Base-by-base conservation (phyloP, 2,329 filamentous ascomycete genomes). In the Colletotrichum sp. region DNA sequence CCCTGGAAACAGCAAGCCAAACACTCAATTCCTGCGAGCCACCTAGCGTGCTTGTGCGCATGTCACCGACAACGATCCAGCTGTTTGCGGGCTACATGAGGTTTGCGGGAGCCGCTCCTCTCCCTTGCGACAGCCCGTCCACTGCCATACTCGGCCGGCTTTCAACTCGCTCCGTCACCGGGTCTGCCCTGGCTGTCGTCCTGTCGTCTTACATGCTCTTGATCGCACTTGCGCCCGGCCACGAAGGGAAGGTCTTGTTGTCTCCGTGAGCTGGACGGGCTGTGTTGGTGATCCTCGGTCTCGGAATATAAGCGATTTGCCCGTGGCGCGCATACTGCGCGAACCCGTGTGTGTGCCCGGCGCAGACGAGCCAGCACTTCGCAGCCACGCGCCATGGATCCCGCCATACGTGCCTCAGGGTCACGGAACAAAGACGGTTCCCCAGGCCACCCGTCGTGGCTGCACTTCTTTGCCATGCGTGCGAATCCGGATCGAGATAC, bases 401-500 rank as follows among this genome's bases (percentile, higher is more conserved):
- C 34, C 55, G 44, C 69, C 69, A 57, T 30, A 55, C 32, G 64
- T 72, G 70, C 64, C 73, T 64, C 64, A 68, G n/a, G 44, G 30
- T 34, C n/a, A 65, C 70, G 63, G 44, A 66, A 73, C 69, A 75
- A 73, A 73, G 70, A 39, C 39, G 57, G 70, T 73, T 36, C 48
- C 70, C 73, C 55, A 67, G 72, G 30, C 52, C 63, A 59, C 69
- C 66, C 63, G 70, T 61, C 70, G 72, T 67, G 36, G 63, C 69
- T 75, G 32, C 27, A 52, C 36, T 55, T 52, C 44, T 67, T 52
- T 55, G 55, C 68, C 69, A 67, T 75, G 68, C 63, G 60, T 71
- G 60, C 59, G 72, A 75, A 27, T 19, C 66, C 44, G 64, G 48
- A 64, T 63, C 64, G 64, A 65, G 64, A 72, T 64, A 73, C 68